Conservation (phyloP, 202 grass and related monocot genomes). For the Bolboschoenoplectus hybrid region DNA sequence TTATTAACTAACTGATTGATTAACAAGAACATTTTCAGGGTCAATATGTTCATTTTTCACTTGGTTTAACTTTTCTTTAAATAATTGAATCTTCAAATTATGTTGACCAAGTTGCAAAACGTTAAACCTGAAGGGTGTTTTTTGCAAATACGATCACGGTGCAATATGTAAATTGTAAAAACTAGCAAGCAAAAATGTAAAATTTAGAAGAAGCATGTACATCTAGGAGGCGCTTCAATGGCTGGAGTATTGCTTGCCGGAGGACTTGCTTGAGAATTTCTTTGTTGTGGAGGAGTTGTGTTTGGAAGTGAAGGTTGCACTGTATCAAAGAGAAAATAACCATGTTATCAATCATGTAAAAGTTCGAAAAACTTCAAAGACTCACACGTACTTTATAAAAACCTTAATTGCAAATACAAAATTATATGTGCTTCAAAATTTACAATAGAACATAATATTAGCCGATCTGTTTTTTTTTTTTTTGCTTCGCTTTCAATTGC, state of each 20-base stretch:
- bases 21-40: background rate
- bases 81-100: background rate
- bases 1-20: background rate
- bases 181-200: background rate
- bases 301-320: constrained; percentile 35
- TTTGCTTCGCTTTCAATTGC: background rate
- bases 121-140: background rate
- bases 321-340: constrained; percentile 15
- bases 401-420: background rate
- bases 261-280: constrained; percentile 43
- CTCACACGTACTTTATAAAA: background rate
- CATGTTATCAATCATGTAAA: background rate
- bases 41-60: background rate
- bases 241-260: constrained; percentile 38
- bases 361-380: background rate
- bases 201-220: constrained; percentile 4
- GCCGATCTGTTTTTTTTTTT: background rate
- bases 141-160: background rate
- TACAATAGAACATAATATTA: background rate
- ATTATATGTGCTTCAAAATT: background rate
- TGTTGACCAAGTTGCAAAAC: constrained; percentile 6
- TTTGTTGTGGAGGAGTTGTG: constrained; percentile 42
- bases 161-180: background rate
- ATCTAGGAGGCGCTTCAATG: background rate
- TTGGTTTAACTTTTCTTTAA: background rate